Evolutionary conservation across 2,329 filamentous ascomycete species (phyloP).

Genomic region (Epichloe coenophiala): DNA sequence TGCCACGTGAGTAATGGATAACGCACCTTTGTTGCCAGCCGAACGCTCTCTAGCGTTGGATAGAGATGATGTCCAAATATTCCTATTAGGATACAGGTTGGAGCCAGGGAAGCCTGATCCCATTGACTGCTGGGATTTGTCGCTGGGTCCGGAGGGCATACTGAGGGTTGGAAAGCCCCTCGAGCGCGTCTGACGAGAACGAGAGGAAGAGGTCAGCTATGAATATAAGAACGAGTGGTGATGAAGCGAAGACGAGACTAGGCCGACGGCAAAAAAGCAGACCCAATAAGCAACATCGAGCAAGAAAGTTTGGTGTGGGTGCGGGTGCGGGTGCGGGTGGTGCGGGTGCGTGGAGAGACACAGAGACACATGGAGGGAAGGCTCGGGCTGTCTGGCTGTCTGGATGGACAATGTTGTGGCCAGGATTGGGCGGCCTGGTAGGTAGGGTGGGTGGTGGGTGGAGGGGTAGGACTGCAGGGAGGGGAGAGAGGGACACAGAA

Average conservation of each 20-base stretch:
- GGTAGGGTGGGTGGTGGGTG: too few relatives aligned
- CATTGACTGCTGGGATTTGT: conserved; percentile 20
- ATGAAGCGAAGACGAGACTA: conserved; percentile 4
- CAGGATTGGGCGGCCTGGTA: neutral
- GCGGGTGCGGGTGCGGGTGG: conserved; percentile 5
- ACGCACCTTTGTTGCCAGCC: conserved; percentile 34
- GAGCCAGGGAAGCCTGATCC: conserved; percentile 25
- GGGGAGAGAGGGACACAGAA: too few relatives aligned
- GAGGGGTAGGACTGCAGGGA: too few relatives aligned
- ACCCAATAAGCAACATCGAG: conserved; percentile 3
- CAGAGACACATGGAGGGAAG: conserved; percentile 2
- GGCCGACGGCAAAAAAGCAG: conserved; percentile 8
- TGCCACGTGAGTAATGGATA: neutral
- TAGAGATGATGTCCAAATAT: conserved; percentile 27
- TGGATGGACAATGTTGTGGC: neutral
- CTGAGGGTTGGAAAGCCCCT: conserved; percentile 25
- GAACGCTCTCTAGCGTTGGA: conserved; percentile 28
- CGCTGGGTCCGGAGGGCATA: conserved; percentile 21
- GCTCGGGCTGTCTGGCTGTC: neutral
- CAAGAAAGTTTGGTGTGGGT: conserved; percentile 1
- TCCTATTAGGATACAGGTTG: conserved; percentile 22
- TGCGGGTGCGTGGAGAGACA: conserved; percentile 3
- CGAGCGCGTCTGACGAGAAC: conserved; percentile 18
- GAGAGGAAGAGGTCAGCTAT: conserved; percentile 10
- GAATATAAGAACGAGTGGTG: conserved; percentile 4